phyloP scores from a whole-genome alignment of 345 rosid genomes.

The Eucalyptus cloeziana region DNA sequence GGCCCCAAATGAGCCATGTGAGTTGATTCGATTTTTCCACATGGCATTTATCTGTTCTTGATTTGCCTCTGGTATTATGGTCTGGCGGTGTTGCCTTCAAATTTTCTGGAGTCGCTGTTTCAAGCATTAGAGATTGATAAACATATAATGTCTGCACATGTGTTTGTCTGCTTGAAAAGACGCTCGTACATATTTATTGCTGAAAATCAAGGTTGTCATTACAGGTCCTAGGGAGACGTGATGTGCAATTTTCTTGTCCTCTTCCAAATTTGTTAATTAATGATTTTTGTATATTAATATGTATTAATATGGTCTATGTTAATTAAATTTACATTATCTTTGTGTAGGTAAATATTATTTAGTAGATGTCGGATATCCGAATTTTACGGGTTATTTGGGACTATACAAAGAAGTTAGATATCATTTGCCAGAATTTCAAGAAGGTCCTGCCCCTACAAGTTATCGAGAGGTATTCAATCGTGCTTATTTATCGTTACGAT shows the following conservation, averaged over 20 bases:
- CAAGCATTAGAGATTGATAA: background rate
- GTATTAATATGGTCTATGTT: too few relatives aligned
- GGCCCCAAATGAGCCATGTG: constrained; percentile 81
- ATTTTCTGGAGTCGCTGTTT: background rate
- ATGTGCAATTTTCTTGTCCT: too few relatives aligned
- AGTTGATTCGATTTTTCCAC: background rate
- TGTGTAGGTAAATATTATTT: too few relatives aligned
- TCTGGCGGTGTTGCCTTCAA: background rate
- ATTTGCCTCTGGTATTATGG: background rate
- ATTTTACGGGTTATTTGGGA: fast-evolving
- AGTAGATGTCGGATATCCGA: too few relatives aligned
- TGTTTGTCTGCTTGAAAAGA: background rate
- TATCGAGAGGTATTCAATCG: too few relatives aligned
- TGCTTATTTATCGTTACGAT: fast-evolving
- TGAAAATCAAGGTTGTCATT: background rate
- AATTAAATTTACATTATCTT: too few relatives aligned
- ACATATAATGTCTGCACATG: background rate
- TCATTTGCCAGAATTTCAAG: too few relatives aligned
- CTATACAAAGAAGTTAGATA: too few relatives aligned
- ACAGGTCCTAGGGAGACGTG: too few relatives aligned
- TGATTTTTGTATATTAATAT: too few relatives aligned
- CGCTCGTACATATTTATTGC: background rate
- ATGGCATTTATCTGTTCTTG: background rate
- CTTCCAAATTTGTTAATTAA: too few relatives aligned
- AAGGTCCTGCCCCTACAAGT: fast-evolving